Conservation (phyloP, 176 grass and related monocot genomes). For the Urochloa ruziziensis region DNA sequence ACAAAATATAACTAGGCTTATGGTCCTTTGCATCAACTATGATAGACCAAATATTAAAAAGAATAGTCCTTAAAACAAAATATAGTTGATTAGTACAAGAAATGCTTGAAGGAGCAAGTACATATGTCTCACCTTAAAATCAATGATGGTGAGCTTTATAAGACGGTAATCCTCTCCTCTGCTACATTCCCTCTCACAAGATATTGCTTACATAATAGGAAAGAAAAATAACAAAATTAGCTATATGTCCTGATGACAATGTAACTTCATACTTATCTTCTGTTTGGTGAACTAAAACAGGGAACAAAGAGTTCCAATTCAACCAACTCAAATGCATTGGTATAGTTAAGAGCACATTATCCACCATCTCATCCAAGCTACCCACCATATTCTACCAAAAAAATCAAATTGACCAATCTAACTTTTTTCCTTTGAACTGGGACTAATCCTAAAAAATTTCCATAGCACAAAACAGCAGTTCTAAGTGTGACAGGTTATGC, state of each 20-base stretch:
- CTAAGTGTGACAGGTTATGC: neutral
- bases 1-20: neutral
- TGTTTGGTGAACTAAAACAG: neutral
- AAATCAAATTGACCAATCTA: neutral
- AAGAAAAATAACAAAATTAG: slow-evolving; percentile 6
- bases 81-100: slow-evolving; percentile 11
- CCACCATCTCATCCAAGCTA: neutral
- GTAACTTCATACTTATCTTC: neutral
- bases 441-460: neutral
- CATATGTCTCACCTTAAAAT: slow-evolving; percentile 71
- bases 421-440: neutral
- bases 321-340: slow-evolving; percentile 6
- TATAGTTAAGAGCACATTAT: neutral
- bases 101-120: slow-evolving; percentile 9
- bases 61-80: neutral
- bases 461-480: neutral
- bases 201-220: slow-evolving; percentile 60
- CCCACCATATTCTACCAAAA: neutral
- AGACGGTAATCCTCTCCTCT: slow-evolving; percentile 91
- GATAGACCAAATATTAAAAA: neutral
- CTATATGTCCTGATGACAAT: neutral
- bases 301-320: neutral
- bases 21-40: neutral
- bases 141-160: slow-evolving; percentile 87
- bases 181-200: slow-evolving; percentile 96